phyloP scores from a whole-genome alignment of 352 stramenopile genomes.

The Phytopythium oedochilum region DNA sequence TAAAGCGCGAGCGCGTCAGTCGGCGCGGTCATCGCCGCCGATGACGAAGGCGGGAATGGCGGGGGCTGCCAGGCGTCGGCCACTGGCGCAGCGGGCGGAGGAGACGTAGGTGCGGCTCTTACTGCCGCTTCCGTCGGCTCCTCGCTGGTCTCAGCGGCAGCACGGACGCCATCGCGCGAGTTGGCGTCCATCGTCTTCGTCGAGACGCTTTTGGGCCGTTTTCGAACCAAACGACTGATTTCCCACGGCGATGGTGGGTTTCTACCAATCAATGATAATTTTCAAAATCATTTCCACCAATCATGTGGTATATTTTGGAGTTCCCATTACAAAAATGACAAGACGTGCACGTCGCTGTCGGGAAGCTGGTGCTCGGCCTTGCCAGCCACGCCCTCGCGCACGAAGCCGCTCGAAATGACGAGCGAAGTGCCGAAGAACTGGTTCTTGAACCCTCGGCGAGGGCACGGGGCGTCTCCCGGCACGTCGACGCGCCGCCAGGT shows the following conservation, averaged over 20 bases:
- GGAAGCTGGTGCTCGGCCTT: slow-evolving; percentile 52
- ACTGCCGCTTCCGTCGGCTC: not conserved
- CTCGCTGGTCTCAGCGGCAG: not conserved
- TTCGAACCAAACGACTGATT: no score
- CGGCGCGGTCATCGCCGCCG: not conserved
- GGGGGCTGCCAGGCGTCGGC: not conserved
- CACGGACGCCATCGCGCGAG: not conserved
- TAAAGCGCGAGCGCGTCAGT: not conserved
- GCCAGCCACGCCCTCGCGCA: slow-evolving; percentile 25
- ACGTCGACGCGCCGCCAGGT: slow-evolving; percentile 32
- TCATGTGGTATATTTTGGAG: not conserved
- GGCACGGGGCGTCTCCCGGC: slow-evolving; percentile 32
- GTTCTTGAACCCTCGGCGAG: slow-evolving; percentile 71
- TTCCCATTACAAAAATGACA: slow-evolving; percentile 19
- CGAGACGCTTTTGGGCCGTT: not conserved
- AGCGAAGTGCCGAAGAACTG: slow-evolving; percentile 75
- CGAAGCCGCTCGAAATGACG: slow-evolving; percentile 71
- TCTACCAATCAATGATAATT: not conserved
- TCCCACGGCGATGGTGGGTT: no score
- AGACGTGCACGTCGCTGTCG: slow-evolving; percentile 55
- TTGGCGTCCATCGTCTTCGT: not conserved
- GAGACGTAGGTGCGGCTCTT: not conserved
- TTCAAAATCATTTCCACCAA: not conserved
- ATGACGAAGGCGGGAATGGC: not conserved
- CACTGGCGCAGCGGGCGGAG: not conserved